These are phyloP conservation scores for Parasarocladium wereldwijsianum DNA, from an alignment of 2,329 filamentous ascomycete species.

Conservation along the genomic window DNA sequence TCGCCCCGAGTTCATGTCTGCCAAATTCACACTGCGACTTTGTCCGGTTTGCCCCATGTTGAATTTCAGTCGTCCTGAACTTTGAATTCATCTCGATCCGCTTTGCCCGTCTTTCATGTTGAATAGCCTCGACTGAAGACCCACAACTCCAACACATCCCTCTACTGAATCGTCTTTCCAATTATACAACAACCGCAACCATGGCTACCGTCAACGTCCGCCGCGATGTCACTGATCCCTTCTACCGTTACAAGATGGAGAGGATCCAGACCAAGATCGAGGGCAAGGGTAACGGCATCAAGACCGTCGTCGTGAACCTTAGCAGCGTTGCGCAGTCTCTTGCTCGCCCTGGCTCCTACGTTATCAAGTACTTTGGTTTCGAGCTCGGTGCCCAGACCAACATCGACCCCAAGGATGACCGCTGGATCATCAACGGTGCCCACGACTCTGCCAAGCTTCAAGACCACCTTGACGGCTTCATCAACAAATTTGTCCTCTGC, in stretches of 20 bases:
- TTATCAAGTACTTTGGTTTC: slow-evolving; percentile 99
- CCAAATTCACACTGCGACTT: slow-evolving; percentile 31
- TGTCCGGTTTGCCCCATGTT: slow-evolving; percentile 38
- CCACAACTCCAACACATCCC: slow-evolving; percentile 8
- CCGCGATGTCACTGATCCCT: slow-evolving; percentile 83
- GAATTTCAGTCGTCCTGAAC: slow-evolving; percentile 32
- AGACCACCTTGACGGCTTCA: slow-evolving; percentile 97
- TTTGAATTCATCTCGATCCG: slow-evolving; percentile 38
- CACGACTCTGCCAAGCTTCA: slow-evolving; percentile 92
- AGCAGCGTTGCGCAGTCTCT: slow-evolving; percentile 86
- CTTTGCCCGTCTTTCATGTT: too few species aligned
- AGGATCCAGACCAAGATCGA: slow-evolving; percentile 97
- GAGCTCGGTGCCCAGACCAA: slow-evolving; percentile 98
- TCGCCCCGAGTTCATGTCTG: slow-evolving; percentile 41
- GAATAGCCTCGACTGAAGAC: slow-evolving; percentile 8
- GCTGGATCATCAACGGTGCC: slow-evolving; percentile 99
- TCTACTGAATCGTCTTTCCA: slow-evolving; percentile 5
- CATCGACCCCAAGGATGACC: slow-evolving; percentile 90
- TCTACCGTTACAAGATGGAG: slow-evolving; percentile 99
- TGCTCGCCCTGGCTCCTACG: slow-evolving; percentile 79
- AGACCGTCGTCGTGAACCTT: slow-evolving; percentile 93
- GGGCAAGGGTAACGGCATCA: slow-evolving; percentile 99
- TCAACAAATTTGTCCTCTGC: slow-evolving; percentile 97
- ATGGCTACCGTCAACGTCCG: slow-evolving; percentile 66
- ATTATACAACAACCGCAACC: slow-evolving; percentile 38